Conservation (phyloP, 2,329 filamentous ascomycete species). For the Cordyceps cateniannulata region DNA sequence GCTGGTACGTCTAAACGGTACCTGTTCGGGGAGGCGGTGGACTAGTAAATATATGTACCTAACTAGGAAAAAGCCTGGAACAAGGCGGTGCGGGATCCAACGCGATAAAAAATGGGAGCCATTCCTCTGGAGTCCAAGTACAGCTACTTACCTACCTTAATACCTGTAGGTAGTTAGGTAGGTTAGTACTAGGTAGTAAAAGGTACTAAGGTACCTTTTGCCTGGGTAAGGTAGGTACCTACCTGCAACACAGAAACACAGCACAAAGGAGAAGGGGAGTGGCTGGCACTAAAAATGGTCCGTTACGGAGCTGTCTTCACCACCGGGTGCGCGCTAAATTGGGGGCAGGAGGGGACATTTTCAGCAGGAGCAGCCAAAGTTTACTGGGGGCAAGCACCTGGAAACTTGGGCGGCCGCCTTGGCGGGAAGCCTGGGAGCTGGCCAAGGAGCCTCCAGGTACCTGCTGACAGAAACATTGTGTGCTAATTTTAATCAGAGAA, state of each 20-base stretch:
- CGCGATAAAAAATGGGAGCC: constrained; percentile 4
- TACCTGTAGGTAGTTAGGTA: too few species aligned
- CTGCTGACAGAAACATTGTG: neutral
- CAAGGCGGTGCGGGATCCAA: neutral
- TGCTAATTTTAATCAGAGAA: neutral
- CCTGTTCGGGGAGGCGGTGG: too few species aligned
- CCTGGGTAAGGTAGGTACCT: too few species aligned
- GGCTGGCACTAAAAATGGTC: neutral
- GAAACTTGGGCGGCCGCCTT: too few species aligned
- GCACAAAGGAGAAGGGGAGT: neutral
- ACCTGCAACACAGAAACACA: neutral
- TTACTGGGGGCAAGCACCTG: neutral
- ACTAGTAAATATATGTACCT: too few species aligned
- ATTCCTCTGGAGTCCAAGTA: neutral
- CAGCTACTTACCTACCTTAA: too few species aligned
- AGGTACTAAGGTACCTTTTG: neutral
- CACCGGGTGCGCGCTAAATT: neutral
- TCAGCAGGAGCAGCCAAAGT: neutral
- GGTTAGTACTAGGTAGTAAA: too few species aligned
- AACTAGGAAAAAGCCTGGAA: neutral
- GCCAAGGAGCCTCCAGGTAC: neutral
- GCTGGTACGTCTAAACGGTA: too few species aligned
- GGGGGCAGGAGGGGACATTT: neutral
- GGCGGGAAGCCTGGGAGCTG: neutral
- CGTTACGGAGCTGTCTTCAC: neutral